These are phyloP conservation scores for Wallacemonas sp. DNA, from an alignment of 208 protist genomes.

Conservation along the genomic window DNA sequence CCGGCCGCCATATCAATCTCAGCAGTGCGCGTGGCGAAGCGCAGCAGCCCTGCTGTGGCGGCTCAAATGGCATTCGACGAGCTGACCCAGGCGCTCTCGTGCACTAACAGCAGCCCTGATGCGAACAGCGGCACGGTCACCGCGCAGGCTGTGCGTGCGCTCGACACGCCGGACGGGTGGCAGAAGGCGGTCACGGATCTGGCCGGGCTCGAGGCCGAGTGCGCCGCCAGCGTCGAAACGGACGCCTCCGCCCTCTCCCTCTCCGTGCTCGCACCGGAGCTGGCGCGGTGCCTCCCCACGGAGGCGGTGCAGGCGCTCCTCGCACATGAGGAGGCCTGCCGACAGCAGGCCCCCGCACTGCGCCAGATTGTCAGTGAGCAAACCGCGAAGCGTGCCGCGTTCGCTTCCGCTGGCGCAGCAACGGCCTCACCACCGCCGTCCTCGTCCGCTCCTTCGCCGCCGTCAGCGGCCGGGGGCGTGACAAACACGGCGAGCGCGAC, in stretches of 20 bases:
- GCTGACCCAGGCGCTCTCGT: neutral
- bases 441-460: neutral
- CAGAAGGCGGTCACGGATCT: conserved; percentile 1
- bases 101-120: neutral
- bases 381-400: neutral
- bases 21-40: conserved; percentile 30
- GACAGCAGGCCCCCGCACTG: neutral
- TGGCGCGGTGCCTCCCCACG: neutral
- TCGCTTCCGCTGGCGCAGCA: neutral
- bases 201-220: conserved; percentile 20
- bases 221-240: neutral
- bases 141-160: neutral
- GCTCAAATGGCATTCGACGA: neutral
- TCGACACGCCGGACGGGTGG: neutral
- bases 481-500: neutral
- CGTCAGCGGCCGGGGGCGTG: no score
- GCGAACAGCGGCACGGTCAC: neutral
- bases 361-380: neutral
- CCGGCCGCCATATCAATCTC: conserved; percentile 34
- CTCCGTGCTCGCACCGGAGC: neutral
- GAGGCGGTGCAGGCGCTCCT: neutral
- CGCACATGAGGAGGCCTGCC: conserved; percentile 6
- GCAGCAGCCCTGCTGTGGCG: conserved; percentile 24
- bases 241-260: neutral
- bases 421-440: neutral